These are phyloP conservation scores for Rhizophagus prolifer DNA, from an alignment of 192 early-diverging fungal species.

Conservation along the genomic window DNA sequence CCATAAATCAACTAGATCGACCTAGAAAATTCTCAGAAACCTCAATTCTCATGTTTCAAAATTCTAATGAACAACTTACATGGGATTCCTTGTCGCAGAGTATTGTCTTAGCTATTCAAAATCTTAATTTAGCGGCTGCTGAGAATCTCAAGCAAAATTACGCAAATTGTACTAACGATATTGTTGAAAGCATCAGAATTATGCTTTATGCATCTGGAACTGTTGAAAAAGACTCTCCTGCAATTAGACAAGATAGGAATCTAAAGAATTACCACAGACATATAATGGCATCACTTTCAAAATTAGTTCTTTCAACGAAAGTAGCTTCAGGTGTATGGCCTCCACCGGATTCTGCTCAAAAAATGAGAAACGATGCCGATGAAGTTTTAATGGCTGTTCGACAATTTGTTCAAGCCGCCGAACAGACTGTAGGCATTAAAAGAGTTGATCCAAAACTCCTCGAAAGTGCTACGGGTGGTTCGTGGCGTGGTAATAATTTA, in stretches of 20 bases:
- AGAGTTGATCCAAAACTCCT: conserved; percentile 22
- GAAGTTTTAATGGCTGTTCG: conserved; percentile 77
- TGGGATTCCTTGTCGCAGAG: conserved; percentile 55
- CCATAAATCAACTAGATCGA: neutral
- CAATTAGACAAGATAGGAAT: conserved; percentile 61
- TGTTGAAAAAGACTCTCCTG: conserved; percentile 64
- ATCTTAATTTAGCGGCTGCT: conserved; percentile 53
- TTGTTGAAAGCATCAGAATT: conserved; percentile 78
- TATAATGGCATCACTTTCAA: conserved; percentile 80
- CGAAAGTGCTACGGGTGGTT: conserved; percentile 17
- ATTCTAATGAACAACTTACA: conserved; percentile 36
- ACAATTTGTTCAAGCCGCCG: conserved; percentile 71
- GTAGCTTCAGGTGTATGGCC: conserved; percentile 88
- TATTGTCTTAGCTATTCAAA: conserved; percentile 53
- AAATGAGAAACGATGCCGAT: conserved; percentile 71
- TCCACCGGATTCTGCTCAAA: conserved; percentile 74
- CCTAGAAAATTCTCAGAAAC: neutral
- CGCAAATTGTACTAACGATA: conserved; percentile 51
- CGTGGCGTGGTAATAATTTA: conserved; percentile 31
- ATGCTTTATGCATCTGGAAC: conserved; percentile 84
- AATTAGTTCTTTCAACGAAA: conserved; percentile 80
- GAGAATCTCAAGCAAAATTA: conserved; percentile 54
- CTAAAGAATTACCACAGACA: conserved; percentile 71
- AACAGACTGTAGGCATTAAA: conserved; percentile 41
- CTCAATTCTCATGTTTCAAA: neutral